Conservation (phyloP, 352 stramenopile genomes). For the Thraustochytrium striatum region DNA sequence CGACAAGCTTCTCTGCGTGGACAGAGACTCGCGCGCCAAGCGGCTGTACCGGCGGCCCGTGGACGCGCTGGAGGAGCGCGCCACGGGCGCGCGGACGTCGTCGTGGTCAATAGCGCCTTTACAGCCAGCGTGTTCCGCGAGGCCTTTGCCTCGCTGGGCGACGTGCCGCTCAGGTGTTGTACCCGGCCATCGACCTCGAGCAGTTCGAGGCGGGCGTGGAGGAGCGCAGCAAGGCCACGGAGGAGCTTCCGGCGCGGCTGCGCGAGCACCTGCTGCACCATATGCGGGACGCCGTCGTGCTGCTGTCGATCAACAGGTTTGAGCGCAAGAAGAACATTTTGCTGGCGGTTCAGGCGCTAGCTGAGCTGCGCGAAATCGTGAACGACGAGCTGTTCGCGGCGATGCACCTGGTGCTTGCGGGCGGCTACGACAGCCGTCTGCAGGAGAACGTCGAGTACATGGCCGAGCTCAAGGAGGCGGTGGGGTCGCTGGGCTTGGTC, state of each 20-base stretch:
- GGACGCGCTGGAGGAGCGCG: constrained; percentile 86
- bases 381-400: background rate
- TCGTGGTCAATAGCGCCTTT: constrained; percentile 95
- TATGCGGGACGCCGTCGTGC: constrained; percentile 49
- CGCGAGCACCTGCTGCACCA: background rate
- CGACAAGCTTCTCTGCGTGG: constrained; percentile 82
- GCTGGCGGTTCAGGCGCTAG: constrained; percentile 47
- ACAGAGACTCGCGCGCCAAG: constrained; percentile 47
- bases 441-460: constrained; percentile 92
- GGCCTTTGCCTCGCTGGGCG: constrained; percentile 1
- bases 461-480: constrained; percentile 75
- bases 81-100: constrained; percentile 79
- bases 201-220: background rate
- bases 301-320: constrained; percentile 96
- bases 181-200: constrained; percentile 31
- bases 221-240: background rate
- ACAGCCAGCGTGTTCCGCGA: constrained; percentile 59
- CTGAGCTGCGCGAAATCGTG: background rate
- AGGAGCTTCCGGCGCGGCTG: background rate
- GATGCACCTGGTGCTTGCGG: constrained; percentile 80
- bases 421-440: constrained; percentile 91
- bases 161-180: constrained; percentile 24
- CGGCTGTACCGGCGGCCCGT: constrained; percentile 68
- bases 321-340: constrained; percentile 85
- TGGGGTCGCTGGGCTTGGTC: constrained; percentile 42